A percentile compares a stretch with the other conserved stretches of the same genome.
Conservation (phyloP, 768 basidiomycete species). For the Cubamyces lactineus region DNA sequence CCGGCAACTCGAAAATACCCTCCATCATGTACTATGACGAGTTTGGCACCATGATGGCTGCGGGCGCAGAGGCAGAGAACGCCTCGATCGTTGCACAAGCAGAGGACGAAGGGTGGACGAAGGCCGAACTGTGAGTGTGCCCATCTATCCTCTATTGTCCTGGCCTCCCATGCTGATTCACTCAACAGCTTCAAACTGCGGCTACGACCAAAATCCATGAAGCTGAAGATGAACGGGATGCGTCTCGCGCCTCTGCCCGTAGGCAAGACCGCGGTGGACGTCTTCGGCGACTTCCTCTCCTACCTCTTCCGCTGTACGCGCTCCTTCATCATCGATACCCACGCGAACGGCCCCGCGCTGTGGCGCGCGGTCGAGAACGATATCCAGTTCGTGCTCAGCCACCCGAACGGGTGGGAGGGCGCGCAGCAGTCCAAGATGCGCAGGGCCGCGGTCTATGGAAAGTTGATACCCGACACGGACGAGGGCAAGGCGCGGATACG, state of each 20-base stretch:
- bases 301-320: slow-evolving; percentile 77
- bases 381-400: slow-evolving; percentile 75
- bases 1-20: slow-evolving; percentile 83
- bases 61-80: slow-evolving; percentile 78
- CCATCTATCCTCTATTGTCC: slow-evolving; percentile 5
- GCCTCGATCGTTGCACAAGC: slow-evolving; percentile 60
- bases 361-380: slow-evolving; percentile 74
- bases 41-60: slow-evolving; percentile 65
- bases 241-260: slow-evolving; percentile 67
- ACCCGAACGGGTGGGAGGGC: slow-evolving; percentile 84
- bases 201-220: slow-evolving; percentile 76
- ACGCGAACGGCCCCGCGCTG: slow-evolving; percentile 69
- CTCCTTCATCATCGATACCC: slow-evolving; percentile 79
- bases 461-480: slow-evolving; percentile 75
- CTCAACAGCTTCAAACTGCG: slow-evolving; percentile 74
- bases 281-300: slow-evolving; percentile 78
- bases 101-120: slow-evolving; percentile 79
- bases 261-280: slow-evolving; percentile 69
- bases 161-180: not conserved
- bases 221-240: slow-evolving; percentile 84
- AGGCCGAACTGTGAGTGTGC: slow-evolving; percentile 71
- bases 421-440: slow-evolving; percentile 81
- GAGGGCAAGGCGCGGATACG: slow-evolving; percentile 72
- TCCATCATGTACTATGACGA: slow-evolving; percentile 76
- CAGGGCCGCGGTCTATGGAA: slow-evolving; percentile 69